Percentiles rank a stretch among this genome's conserved stretches.
Conservation (phyloP, 345 rosid species). For the Gossypium bickii region DNA sequence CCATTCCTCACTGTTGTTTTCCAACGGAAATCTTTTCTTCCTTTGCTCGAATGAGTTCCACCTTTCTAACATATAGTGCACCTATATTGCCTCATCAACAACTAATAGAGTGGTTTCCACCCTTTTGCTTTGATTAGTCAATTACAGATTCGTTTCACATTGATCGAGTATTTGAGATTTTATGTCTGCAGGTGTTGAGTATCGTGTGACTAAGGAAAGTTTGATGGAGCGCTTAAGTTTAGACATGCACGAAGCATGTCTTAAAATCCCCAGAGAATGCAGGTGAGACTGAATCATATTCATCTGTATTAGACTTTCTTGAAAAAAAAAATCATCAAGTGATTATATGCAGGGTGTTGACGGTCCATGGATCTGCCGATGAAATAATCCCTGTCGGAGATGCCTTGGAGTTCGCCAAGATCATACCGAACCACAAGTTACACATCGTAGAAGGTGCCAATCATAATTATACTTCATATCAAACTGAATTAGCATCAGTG, state of each 20-base stretch:
- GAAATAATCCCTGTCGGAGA: slow-evolving; percentile 53
- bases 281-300: slow-evolving; percentile 35
- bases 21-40: not conserved
- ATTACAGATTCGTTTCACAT: not conserved
- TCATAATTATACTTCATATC: slow-evolving; percentile 58
- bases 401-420: slow-evolving; percentile 61
- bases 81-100: not conserved
- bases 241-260: slow-evolving; percentile 62
- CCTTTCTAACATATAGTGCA: too few relatives aligned
- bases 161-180: not conserved
- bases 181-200: slow-evolving; percentile 40
- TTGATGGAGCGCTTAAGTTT: slow-evolving; percentile 66
- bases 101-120: not conserved
- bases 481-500: slow-evolving; percentile 40
- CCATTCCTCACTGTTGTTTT: not conserved
- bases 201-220: slow-evolving; percentile 57
- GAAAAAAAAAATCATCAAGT: not conserved
- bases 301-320: not conserved
- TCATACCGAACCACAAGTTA: slow-evolving; percentile 62
- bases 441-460: slow-evolving; percentile 59
- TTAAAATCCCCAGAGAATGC: slow-evolving; percentile 61
- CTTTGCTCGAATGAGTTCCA: not conserved
- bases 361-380: slow-evolving; percentile 73
- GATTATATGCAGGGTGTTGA: slow-evolving; percentile 47
- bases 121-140: not conserved